Evolutionary conservation across 345 rosid species (phyloP).

Genomic region (Populus deltoides): DNA sequence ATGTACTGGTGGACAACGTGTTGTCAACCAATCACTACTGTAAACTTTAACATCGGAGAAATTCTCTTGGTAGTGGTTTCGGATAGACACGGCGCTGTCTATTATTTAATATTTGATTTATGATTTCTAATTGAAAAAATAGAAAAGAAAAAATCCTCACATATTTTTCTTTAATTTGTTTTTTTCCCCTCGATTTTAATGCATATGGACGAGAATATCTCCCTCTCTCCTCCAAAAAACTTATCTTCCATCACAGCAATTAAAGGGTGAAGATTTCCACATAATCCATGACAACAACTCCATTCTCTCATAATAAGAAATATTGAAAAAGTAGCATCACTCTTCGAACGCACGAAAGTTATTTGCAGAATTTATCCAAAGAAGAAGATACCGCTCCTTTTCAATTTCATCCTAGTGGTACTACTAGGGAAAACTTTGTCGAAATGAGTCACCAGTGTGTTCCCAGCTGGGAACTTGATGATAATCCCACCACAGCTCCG

Average conservation of each 20-base stretch:
- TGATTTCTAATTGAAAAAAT: not conserved
- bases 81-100: not conserved
- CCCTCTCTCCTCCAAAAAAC: not conserved
- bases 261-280: not conserved
- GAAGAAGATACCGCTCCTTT: not conserved
- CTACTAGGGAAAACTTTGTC: not conserved
- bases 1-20: too few relatives aligned
- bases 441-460: slow-evolving; percentile 78
- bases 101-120: not conserved
- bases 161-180: not conserved
- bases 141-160: not conserved
- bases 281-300: not conserved
- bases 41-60: not conserved
- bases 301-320: slow-evolving; percentile 1
- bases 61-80: not conserved
- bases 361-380: not conserved
- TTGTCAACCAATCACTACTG: too few relatives aligned
- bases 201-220: slow-evolving; percentile 8
- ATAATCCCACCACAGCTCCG: slow-evolving; percentile 22
- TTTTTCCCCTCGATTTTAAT: not conserved
- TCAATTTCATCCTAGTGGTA: not conserved
- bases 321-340: not conserved
- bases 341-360: not conserved
- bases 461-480: slow-evolving; percentile 69
- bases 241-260: not conserved